phyloP scores from a whole-genome alignment of 108 stramenopile species.

The Skeletonema costatum region DNA sequence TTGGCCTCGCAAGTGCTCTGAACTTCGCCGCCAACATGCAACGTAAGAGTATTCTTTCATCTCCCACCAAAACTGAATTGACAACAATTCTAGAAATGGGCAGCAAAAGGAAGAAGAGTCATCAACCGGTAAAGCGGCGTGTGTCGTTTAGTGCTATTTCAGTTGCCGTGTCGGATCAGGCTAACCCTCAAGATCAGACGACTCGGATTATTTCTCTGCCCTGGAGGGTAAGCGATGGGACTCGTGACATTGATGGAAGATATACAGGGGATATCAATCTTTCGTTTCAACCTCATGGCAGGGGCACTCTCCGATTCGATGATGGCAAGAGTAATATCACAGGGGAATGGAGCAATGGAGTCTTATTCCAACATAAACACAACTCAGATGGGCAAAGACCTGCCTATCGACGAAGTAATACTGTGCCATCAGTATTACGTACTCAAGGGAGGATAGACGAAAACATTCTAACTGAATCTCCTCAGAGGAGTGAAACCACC shows the following conservation, averaged over 20 bases:
- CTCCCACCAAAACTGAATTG: background rate
- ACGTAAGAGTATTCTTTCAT: background rate
- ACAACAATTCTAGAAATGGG: background rate
- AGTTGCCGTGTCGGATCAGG: background rate
- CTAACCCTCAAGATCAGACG: background rate
- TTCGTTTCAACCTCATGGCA: slow-evolving; percentile 57
- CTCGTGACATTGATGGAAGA: slow-evolving; percentile 25
- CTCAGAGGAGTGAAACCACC: background rate
- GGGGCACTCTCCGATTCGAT: slow-evolving; percentile 52
- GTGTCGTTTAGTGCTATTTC: background rate
- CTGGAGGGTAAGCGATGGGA: background rate
- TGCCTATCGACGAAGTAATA: background rate
- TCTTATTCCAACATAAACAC: background rate
- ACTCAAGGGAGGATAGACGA: background rate
- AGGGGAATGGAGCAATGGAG: background rate
- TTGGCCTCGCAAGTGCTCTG: background rate
- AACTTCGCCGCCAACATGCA: background rate
- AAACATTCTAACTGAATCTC: background rate
- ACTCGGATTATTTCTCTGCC: background rate
- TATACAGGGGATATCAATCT: slow-evolving; percentile 64
- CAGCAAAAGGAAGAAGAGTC: background rate
- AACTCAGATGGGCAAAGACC: background rate
- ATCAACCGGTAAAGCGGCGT: background rate
- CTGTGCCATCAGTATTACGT: background rate
- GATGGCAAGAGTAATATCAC: background rate